Evolutionary conservation across 257 asterid species (phyloP), one percentile per base, ranked within the genome.

Genomic region (Solanum neorickii): DNA sequence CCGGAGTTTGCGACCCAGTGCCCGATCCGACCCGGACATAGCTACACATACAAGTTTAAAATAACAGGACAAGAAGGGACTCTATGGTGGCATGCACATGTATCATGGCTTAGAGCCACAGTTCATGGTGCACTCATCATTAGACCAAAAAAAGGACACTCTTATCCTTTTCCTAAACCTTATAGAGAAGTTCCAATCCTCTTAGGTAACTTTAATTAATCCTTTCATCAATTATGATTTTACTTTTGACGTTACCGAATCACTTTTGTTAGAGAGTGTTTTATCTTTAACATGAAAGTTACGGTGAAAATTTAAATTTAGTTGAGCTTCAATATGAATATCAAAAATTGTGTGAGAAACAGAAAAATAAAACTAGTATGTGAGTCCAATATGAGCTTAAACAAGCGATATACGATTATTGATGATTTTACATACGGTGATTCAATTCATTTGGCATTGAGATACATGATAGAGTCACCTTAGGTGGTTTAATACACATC

Each of bases 1-100:
- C 89, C 89, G 20, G 87, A 68, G 15, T 82, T 65, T 35, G 65
- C 69, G 23, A 87, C 89, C 13, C 89, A 87, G 42, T 87, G 89
- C 59, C 87, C 87, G 68, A 87, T 87, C 70, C 42, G 83, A 72
- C 80, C 76, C 35, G 87, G 75, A 47, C 87, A 89, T 13, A 86
- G 85, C 87, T 85, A 89, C 86, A 84, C 90, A 9, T 88, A 78
- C 90, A 88, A 44, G 74, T 84, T 88, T 88, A 86, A 72, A 78
- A 31, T 86, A 46, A 86, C 83, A 6, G 83, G 87, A 70, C 87
- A 86, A 70, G 87, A 86, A 25, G 87, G 87, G 23, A 72, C 87
- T 6, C 52, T 86, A 2, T 86, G 87, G 87, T 72, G 87, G 87
- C 87, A 86, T 75, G 87, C 87, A 18, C 87, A 86, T 35, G 78